Evolutionary conservation across 2,329 filamentous ascomycete genomes (phyloP).

Genomic region (Penicillium sp.): DNA sequence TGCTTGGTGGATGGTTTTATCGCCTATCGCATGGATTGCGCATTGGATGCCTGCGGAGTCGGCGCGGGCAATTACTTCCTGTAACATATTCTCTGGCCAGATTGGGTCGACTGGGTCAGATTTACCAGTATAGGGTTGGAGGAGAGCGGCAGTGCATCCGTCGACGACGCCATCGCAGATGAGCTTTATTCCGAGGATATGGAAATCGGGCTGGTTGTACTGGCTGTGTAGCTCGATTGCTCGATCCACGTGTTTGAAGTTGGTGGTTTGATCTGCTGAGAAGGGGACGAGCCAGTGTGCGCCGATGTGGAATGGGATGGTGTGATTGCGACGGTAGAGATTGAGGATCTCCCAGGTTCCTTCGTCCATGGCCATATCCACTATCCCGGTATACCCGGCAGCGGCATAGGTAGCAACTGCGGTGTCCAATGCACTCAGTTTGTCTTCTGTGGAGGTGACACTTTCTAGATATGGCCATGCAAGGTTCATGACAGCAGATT

Average conservation of each 20-base stretch:
- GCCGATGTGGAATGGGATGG: constrained; percentile 45
- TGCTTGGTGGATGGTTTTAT: constrained; percentile 46
- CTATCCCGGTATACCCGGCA: constrained; percentile 49
- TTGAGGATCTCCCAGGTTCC: constrained; percentile 47
- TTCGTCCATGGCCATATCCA: constrained; percentile 56
- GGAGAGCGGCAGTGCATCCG: constrained; percentile 51
- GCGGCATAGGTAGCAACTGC: constrained; percentile 46
- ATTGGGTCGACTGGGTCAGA: constrained; percentile 45
- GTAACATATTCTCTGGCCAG: constrained; percentile 46
- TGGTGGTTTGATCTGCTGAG: constrained; percentile 37
- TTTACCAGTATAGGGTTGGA: constrained; percentile 47
- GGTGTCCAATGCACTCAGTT: constrained; percentile 40
- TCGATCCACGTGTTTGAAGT: constrained; percentile 45
- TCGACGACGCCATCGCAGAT: constrained; percentile 53
- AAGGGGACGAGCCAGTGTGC: constrained; percentile 51
- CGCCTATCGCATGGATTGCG: constrained; percentile 54
- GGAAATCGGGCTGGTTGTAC: constrained; percentile 45
- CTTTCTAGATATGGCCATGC: constrained; percentile 49
- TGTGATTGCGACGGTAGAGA: constrained; percentile 36
- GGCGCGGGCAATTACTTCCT: constrained; percentile 45
- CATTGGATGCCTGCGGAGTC: constrained; percentile 47
- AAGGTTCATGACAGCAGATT: constrained; percentile 46
- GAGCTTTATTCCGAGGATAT: constrained; percentile 50
- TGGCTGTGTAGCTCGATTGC: constrained; percentile 44
- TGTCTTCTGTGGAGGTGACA: constrained; percentile 45